phyloP scores from a whole-genome alignment of 2,329 filamentous ascomycete species.

The Cladosporium oxysporum region DNA sequence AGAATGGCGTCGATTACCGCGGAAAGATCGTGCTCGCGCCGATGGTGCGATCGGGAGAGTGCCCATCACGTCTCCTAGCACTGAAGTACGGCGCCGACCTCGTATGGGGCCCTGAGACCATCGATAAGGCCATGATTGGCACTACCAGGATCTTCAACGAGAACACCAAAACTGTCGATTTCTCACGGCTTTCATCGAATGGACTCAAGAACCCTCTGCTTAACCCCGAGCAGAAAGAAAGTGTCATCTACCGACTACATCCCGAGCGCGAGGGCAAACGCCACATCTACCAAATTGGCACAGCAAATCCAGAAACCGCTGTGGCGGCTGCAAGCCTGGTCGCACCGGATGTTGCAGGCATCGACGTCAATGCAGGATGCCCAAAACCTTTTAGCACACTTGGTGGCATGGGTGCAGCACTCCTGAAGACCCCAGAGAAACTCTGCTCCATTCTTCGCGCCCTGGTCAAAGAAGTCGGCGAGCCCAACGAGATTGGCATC shows the following conservation, averaged over 20 bases:
- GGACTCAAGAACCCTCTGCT: constrained; percentile 60
- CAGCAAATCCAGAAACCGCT: constrained; percentile 76
- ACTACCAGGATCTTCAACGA: constrained; percentile 76
- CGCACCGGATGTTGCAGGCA: constrained; percentile 84
- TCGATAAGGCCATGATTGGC: constrained; percentile 89
- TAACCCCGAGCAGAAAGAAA: constrained; percentile 56
- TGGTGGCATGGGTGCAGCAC: constrained; percentile 92
- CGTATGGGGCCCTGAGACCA: constrained; percentile 96
- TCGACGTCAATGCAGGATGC: constrained; percentile 97
- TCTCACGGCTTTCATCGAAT: constrained; percentile 73
- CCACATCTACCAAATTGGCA: constrained; percentile 91
- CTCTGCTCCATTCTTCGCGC: constrained; percentile 81
- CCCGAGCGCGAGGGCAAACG: constrained; percentile 72
- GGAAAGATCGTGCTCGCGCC: constrained; percentile 93
- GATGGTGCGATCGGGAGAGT: constrained; percentile 87
- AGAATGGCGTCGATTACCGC: constrained; percentile 87
- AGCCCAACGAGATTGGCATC: constrained; percentile 83
- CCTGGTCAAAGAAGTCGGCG: constrained; percentile 75
- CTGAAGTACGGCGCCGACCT: constrained; percentile 95
- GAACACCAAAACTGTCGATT: constrained; percentile 78
- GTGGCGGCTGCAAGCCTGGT: constrained; percentile 83
- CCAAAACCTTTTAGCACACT: constrained; percentile 94
- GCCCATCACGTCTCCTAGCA: constrained; percentile 83
- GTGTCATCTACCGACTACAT: constrained; percentile 81
- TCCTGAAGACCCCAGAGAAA: constrained; percentile 81